Conservation (phyloP, 768 basidiomycete genomes). For the Lepiota brunneoincarnata region DNA sequence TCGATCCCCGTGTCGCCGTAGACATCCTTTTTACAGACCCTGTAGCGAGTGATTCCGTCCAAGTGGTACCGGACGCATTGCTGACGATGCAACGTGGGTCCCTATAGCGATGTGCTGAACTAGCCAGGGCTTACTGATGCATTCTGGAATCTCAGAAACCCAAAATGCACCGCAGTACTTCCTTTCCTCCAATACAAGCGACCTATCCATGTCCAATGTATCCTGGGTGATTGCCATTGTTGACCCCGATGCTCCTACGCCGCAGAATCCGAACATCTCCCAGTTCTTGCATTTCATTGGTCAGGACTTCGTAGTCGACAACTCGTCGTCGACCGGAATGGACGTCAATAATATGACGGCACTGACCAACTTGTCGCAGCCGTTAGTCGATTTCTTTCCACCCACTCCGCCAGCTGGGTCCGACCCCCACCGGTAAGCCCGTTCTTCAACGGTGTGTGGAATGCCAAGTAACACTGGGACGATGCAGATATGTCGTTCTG, state of each 20-base stretch:
- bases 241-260: conserved; percentile 43
- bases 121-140: background rate
- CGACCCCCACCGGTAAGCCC: conserved; percentile 40
- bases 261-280: conserved; percentile 31
- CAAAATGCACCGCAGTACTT: conserved; percentile 29
- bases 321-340: conserved; percentile 20
- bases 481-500: conserved; percentile 32
- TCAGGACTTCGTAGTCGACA: conserved; percentile 31
- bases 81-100: conserved; percentile 35
- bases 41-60: conserved; percentile 21
- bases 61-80: conserved; percentile 33
- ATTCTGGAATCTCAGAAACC: conserved; percentile 25
- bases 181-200: conserved; percentile 23
- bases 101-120: background rate
- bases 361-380: conserved; percentile 35
- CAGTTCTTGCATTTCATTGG: conserved; percentile 42
- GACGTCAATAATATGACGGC: background rate
- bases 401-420: conserved; percentile 40
- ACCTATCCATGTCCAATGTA: conserved; percentile 18
- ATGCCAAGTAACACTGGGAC: background rate
- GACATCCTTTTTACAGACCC: conserved; percentile 37
- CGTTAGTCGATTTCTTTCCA: conserved; percentile 35
- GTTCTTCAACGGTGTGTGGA: background rate
- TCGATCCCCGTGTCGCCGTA: conserved; percentile 32
- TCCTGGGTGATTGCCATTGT: conserved; percentile 38